Conservation (phyloP, 345 rosid genomes). For the Brassica carinata region DNA sequence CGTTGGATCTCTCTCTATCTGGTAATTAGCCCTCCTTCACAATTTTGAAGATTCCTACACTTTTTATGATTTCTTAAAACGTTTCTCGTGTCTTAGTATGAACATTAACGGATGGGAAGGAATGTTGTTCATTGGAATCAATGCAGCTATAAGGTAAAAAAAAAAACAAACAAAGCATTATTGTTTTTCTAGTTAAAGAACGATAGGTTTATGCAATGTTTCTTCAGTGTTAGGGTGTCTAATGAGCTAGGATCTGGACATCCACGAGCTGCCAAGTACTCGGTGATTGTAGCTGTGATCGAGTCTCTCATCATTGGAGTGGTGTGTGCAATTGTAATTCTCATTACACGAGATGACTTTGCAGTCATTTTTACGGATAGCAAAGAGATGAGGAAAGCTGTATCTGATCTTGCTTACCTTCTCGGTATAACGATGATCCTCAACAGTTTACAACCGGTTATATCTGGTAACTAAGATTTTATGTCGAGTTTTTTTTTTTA, state of each 20-base stretch:
- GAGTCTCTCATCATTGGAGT: constrained; percentile 76
- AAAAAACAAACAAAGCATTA: background rate
- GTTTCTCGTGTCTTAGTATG: constrained; percentile 59
- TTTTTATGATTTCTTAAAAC: background rate
- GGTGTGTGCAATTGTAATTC: constrained; percentile 48
- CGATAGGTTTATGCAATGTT: background rate
- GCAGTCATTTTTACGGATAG: constrained; percentile 73
- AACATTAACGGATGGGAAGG: constrained; percentile 99
- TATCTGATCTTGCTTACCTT: constrained; percentile 65
- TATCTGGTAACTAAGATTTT: constrained; percentile 57
- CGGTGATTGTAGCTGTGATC: constrained; percentile 55
- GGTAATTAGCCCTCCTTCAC: constrained; percentile 44
- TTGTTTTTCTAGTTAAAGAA: background rate
- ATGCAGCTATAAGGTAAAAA: constrained; percentile 81
- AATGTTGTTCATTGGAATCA: constrained; percentile 86
- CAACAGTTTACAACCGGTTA: constrained; percentile 85
- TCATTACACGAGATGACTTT: constrained; percentile 60
- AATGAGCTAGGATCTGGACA: constrained; percentile 92
- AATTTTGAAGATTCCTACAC: background rate
- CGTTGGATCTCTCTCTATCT: constrained; percentile 91
- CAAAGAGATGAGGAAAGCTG: constrained; percentile 57
- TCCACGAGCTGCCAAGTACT: constrained; percentile 87
- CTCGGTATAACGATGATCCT: constrained; percentile 81
- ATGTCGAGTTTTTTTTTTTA: background rate
- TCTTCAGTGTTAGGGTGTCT: constrained; percentile 69